Evolutionary conservation across 441 rosid genomes (phyloP).

Genomic region (Populus tomentosa): DNA sequence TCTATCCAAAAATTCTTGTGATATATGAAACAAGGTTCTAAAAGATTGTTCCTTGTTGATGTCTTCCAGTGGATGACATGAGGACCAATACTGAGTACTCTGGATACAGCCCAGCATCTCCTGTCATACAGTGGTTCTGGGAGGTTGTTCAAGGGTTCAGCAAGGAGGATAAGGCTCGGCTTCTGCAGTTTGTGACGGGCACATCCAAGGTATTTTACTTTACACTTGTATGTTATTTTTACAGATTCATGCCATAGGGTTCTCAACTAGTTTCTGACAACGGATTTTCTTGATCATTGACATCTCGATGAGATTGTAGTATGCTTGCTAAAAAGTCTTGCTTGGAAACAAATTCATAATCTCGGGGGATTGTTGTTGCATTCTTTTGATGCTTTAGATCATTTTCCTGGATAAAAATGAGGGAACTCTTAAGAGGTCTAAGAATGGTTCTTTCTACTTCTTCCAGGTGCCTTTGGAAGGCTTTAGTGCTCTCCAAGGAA

Average conservation of each 20-base stretch:
- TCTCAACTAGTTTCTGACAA: not conserved
- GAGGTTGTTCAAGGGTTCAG: conserved; percentile 93
- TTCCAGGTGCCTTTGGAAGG: conserved; percentile 93
- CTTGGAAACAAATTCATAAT: not conserved
- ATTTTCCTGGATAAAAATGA: not conserved
- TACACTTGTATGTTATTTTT: too few relatives aligned
- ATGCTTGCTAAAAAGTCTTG: not conserved
- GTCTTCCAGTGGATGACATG: conserved; percentile 82
- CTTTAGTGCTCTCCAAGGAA: conserved; percentile 93
- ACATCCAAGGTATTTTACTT: conserved; percentile 72
- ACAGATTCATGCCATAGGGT: not conserved
- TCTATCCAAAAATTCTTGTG: not conserved
- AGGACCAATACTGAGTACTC: conserved; percentile 89
- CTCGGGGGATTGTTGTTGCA: not conserved
- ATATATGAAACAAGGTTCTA: not conserved
- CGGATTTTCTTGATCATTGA: not conserved
- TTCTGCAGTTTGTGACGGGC: conserved; percentile 94
- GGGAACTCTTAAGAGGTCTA: not conserved
- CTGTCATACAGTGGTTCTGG: conserved; percentile 96
- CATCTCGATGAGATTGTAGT: not conserved
- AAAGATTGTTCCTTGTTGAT: conserved; percentile 4
- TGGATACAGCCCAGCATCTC: conserved; percentile 88
- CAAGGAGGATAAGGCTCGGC: conserved; percentile 96
- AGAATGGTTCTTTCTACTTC: conserved; percentile 3
- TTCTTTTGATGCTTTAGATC: not conserved